phyloP scores from a whole-genome alignment of 176 grass and related monocot genomes.

The Neostapfia colusana region DNA sequence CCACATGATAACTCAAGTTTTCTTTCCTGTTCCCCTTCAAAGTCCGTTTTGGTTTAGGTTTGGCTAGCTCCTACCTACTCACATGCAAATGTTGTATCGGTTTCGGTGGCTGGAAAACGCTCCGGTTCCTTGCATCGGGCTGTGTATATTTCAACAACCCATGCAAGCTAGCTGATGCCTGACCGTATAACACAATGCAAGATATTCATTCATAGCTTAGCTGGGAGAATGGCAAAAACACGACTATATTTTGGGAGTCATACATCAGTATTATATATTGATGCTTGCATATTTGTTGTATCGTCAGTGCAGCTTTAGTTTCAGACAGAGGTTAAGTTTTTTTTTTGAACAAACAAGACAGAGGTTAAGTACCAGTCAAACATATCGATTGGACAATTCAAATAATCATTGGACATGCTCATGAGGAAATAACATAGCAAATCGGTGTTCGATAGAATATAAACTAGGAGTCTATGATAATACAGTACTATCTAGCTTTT shows the following conservation, averaged over 20 bases:
- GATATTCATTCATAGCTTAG: background rate
- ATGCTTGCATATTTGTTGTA: background rate
- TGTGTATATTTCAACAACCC: background rate
- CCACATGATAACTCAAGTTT: background rate
- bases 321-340: too few relatives aligned
- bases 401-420: conserved; percentile 29
- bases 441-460: background rate
- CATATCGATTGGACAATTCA: conserved; percentile 18
- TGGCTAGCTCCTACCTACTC: conserved; percentile 22
- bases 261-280: background rate
- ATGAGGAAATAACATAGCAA: background rate
- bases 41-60: conserved; percentile 37
- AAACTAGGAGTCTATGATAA: too few relatives aligned
- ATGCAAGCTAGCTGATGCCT: background rate
- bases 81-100: conserved; percentile 14
- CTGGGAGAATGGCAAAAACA: background rate
- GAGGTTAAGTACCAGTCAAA: conserved; percentile 32
- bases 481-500: too few relatives aligned
- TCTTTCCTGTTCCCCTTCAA: background rate
- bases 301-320: conserved; percentile 8
- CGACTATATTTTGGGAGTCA: background rate
- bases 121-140: conserved; percentile 9
- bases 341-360: too few relatives aligned
- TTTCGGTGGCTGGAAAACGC: background rate
- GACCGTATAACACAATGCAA: too few relatives aligned